These are phyloP conservation scores for Phytophthora cryptogea DNA, from an alignment of 352 stramenopile genomes.

Conservation along the genomic window DNA sequence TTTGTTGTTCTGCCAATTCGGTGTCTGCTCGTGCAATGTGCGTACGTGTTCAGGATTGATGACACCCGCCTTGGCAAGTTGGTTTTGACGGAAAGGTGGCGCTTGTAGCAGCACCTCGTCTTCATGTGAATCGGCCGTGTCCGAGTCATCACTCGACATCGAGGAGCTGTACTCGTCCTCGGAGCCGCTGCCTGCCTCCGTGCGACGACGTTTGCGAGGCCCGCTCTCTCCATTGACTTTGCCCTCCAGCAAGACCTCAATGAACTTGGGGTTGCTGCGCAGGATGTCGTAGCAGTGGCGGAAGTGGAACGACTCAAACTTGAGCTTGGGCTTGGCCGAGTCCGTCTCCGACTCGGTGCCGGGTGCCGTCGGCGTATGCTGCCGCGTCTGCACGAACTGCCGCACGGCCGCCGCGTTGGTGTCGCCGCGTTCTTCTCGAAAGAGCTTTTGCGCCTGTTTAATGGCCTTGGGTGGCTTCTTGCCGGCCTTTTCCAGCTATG, in stretches of 20 bases:
- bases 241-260: slow-evolving; percentile 19
- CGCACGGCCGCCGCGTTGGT: slow-evolving; percentile 27
- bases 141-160: slow-evolving; percentile 27
- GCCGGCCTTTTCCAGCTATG: slow-evolving; percentile 22
- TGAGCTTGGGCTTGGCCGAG: slow-evolving; percentile 22
- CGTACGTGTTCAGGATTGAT: slow-evolving; percentile 14
- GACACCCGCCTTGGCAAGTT: slow-evolving; percentile 11
- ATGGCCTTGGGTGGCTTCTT: slow-evolving; percentile 24
- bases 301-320: slow-evolving; percentile 43
- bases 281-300: slow-evolving; percentile 40
- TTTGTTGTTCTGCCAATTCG: slow-evolving; percentile 9
- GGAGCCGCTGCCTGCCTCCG: slow-evolving; percentile 1
- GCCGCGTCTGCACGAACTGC: slow-evolving; percentile 27
- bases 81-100: slow-evolving; percentile 2
- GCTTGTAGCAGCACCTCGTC: slow-evolving; percentile 9
- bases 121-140: slow-evolving; percentile 19
- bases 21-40: background rate
- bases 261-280: slow-evolving; percentile 17
- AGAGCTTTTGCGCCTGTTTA: slow-evolving; percentile 27
- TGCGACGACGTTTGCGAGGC: slow-evolving; percentile 21
- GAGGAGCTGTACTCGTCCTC: slow-evolving; percentile 27
- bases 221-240: slow-evolving; percentile 3
- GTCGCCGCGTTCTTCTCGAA: slow-evolving; percentile 26
- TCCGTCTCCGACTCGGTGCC: slow-evolving; percentile 25
- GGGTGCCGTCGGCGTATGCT: slow-evolving; percentile 9